Conservation (phyloP, 768 basidiomycete genomes). For the Amyloporia xantha region DNA sequence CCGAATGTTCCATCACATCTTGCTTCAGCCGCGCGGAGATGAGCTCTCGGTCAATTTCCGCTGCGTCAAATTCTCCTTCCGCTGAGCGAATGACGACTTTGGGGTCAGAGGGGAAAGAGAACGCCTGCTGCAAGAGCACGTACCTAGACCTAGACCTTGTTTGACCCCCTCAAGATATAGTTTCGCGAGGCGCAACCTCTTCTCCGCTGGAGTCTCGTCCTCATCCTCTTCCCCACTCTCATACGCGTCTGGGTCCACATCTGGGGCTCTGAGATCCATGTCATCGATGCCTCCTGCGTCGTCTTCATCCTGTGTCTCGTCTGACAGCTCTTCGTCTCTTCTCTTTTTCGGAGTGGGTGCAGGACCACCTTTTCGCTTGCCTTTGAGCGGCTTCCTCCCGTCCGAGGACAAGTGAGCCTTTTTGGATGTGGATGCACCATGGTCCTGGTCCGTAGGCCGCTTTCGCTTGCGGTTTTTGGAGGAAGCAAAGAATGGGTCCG, state of each 20-base stretch:
- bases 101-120: background rate
- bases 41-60: constrained; percentile 90
- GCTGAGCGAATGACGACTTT: constrained; percentile 43
- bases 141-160: constrained; percentile 45
- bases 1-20: constrained; percentile 86
- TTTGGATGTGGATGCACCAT: constrained; percentile 26
- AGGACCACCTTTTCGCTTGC: constrained; percentile 1
- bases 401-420: constrained; percentile 15
- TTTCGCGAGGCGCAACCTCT: constrained; percentile 84
- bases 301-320: constrained; percentile 48
- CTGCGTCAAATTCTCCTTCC: constrained; percentile 91
- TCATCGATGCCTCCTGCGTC: constrained; percentile 51
- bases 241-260: constrained; percentile 41
- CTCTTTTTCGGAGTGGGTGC: constrained; percentile 5
- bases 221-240: constrained; percentile 79
- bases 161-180: constrained; percentile 85
- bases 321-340: constrained; percentile 64
- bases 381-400: constrained; percentile 14
- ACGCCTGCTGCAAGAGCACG: background rate
- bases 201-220: constrained; percentile 89
- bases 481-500: constrained; percentile 75
- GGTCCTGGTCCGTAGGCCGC: constrained; percentile 32
- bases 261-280: constrained; percentile 59
- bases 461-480: constrained; percentile 58
- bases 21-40: constrained; percentile 86